Conservation (phyloP, 2,329 filamentous ascomycete species). For the Zymoseptoria pseudotritici region DNA sequence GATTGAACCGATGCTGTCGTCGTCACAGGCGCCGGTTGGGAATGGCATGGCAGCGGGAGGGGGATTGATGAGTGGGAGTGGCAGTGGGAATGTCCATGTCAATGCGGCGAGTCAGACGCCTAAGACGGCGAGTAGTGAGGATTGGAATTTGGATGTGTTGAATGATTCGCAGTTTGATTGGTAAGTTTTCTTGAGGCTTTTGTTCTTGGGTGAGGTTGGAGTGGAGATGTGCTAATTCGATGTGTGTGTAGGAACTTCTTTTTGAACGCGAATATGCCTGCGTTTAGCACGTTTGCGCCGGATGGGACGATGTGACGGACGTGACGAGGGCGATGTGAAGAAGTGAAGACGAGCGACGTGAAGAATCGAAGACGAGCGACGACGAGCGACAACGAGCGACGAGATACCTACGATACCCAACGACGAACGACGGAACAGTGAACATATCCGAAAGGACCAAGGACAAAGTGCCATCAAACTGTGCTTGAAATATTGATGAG, state of each 20-base stretch:
- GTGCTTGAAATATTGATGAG: background rate
- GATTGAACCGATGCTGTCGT: slow-evolving; percentile 1
- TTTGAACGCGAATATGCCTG: slow-evolving; percentile 25
- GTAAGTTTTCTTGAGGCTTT: slow-evolving; percentile 7
- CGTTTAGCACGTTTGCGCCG: slow-evolving; percentile 26
- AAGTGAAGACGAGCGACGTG: background rate
- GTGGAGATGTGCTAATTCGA: background rate
- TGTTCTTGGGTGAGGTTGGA: background rate
- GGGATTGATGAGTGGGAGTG: background rate
- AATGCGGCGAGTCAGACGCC: slow-evolving; percentile 9
- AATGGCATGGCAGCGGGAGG: background rate
- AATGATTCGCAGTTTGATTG: slow-evolving; percentile 29
- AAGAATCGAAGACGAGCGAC: too few relatives aligned
- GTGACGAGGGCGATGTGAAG: background rate
- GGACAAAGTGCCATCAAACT: background rate
- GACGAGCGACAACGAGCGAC: too few relatives aligned
- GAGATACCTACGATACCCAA: background rate
- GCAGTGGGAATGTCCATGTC: background rate
- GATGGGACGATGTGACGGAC: slow-evolving; percentile 25
- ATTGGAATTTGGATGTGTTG: slow-evolving; percentile 28
- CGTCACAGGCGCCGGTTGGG: slow-evolving; percentile 5
- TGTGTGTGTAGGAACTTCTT: slow-evolving; percentile 18
- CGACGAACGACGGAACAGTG: background rate
- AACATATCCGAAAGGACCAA: background rate
- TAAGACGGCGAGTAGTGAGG: slow-evolving; percentile 22